Evolutionary conservation across 352 stramenopile genomes (phyloP).

Genomic region (Aphanomyces astaci): DNA sequence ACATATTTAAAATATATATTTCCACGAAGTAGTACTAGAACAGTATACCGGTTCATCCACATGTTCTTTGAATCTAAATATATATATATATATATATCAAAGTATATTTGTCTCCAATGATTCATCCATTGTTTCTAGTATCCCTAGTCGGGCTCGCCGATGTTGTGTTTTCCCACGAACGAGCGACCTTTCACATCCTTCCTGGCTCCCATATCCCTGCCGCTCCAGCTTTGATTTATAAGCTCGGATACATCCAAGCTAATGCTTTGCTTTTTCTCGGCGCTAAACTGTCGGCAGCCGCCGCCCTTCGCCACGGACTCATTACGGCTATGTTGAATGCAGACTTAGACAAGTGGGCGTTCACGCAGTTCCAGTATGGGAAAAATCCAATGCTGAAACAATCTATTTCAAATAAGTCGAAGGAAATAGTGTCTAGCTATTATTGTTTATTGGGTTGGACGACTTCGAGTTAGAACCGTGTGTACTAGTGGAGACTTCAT

Average conservation of each 20-base stretch:
- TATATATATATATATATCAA: no score
- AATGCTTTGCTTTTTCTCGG: conserved; percentile 86
- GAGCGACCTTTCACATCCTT: conserved; percentile 85
- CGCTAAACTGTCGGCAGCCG: conserved; percentile 67
- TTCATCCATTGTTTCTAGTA: neutral
- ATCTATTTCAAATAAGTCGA: no score
- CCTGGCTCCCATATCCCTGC: conserved; percentile 17
- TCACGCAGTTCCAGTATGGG: conserved; percentile 54
- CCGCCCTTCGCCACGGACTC: conserved; percentile 39
- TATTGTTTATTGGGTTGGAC: no score
- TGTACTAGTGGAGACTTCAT: no score
- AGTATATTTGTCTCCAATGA: neutral
- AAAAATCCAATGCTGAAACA: no score
- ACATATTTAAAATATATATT: no score
- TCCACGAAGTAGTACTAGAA: no score
- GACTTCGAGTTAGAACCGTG: no score
- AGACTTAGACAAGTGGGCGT: conserved; percentile 53
- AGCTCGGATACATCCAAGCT: conserved; percentile 76
- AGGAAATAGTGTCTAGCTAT: no score
- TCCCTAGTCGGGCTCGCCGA: conserved; percentile 77
- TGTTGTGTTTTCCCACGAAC: conserved; percentile 82
- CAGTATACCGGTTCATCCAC: no score
- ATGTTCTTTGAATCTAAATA: no score
- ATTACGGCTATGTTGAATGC: conserved; percentile 44
- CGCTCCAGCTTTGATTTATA: conserved; percentile 23